Conservation (phyloP, 2,329 filamentous ascomycete genomes). For the Drechslerella stenobrocha region DNA sequence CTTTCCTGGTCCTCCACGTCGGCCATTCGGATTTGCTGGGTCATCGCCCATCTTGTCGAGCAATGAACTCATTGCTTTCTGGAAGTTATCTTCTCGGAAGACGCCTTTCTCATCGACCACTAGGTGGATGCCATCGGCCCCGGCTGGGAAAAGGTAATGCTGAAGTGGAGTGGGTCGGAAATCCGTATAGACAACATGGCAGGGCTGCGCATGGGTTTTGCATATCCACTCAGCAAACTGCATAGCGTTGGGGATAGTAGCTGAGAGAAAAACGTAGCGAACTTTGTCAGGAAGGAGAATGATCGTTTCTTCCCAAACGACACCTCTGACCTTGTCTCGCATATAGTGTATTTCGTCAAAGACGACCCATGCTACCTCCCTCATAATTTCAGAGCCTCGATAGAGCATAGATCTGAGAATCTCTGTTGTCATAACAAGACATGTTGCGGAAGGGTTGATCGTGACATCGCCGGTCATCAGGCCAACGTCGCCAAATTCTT, state of each 20-base stretch:
- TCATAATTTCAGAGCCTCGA: slow-evolving; percentile 97
- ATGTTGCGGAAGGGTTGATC: slow-evolving; percentile 97
- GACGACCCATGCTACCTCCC: slow-evolving; percentile 96
- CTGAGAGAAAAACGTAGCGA: slow-evolving; percentile 95
- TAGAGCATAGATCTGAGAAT: slow-evolving; percentile 99
- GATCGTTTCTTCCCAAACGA: slow-evolving; percentile 99
- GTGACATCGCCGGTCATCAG: slow-evolving; percentile 99
- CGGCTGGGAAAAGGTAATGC: slow-evolving; percentile 95
- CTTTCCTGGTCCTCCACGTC: slow-evolving; percentile 75
- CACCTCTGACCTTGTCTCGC: slow-evolving; percentile 88
- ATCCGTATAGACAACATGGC: slow-evolving; percentile 98
- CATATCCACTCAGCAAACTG: slow-evolving; percentile 99
- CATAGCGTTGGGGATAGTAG: slow-evolving; percentile 97
- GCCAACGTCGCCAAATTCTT: slow-evolving; percentile 93
- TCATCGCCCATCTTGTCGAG: slow-evolving; percentile 85
- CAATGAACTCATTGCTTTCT: slow-evolving; percentile 88
- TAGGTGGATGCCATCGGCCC: slow-evolving; percentile 87
- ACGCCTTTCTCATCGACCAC: slow-evolving; percentile 95
- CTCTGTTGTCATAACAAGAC: slow-evolving; percentile 98
- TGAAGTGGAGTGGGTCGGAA: slow-evolving; percentile 95
- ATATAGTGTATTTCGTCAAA: slow-evolving; percentile 99
- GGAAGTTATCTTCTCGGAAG: slow-evolving; percentile 97
- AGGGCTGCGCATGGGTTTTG: slow-evolving; percentile 95
- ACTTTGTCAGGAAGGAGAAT: slow-evolving; percentile 98
- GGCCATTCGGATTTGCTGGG: slow-evolving; percentile 75